A percentile compares a stretch with the other conserved stretches of the same genome.
Conservation (phyloP, 306 rosid genomes). For the Leucaena leucocephala region DNA sequence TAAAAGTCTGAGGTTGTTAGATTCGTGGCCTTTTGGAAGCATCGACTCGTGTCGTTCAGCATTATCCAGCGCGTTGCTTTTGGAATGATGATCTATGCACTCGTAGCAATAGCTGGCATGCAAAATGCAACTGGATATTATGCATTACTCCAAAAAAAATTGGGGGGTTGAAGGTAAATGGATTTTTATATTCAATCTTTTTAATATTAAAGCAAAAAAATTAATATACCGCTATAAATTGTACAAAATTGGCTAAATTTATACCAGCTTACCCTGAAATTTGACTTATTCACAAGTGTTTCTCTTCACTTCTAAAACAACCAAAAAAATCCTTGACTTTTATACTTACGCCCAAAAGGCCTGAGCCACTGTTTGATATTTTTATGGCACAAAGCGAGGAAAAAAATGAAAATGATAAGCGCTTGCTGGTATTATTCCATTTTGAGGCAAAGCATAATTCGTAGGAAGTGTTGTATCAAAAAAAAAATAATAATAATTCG, state of each 20-base stretch:
- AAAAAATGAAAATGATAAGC: background rate
- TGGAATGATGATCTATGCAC: background rate
- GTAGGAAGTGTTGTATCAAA: background rate
- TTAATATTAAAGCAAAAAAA: background rate
- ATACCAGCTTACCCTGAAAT: background rate
- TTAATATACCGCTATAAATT: background rate
- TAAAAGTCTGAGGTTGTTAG: background rate
- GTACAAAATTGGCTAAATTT: background rate
- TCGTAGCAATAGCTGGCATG: background rate
- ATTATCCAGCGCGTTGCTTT: slow-evolving; percentile 5
- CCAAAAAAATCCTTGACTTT: background rate
- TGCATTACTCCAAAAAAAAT: background rate
- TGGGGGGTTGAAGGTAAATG: background rate
- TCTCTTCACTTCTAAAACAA: too few relatives aligned
- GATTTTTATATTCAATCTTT: background rate
- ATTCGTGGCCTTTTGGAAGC: slow-evolving; percentile 15
- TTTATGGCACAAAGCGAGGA: background rate
- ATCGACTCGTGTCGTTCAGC: background rate
- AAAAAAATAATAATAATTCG: too few relatives aligned
- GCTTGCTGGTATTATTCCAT: background rate
- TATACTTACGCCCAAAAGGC: background rate
- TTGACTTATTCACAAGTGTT: background rate
- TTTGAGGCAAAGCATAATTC: background rate
- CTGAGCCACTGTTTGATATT: background rate
- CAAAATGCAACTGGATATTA: background rate